Percentiles rank a stretch among this genome's conserved stretches.
These are phyloP conservation scores for Vachellia collinsii DNA, from an alignment of 306 rosid genomes.

Conservation along the genomic window DNA sequence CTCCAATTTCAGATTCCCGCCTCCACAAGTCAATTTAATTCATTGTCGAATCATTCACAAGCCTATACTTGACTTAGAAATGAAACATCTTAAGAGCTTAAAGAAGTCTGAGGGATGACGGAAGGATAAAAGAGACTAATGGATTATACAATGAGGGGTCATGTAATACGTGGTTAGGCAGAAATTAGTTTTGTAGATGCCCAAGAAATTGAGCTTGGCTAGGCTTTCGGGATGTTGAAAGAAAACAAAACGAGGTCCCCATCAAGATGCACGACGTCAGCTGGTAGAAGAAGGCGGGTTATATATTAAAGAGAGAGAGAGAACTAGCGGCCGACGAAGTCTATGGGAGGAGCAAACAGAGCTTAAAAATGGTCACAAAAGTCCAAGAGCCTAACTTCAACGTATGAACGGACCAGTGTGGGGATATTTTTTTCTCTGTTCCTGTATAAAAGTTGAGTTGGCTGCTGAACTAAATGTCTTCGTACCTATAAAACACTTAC, in stretches of 20 bases:
- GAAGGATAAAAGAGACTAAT: background rate
- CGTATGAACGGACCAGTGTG: too few species aligned
- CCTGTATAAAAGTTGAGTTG: too few species aligned
- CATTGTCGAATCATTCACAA: background rate
- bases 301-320: too few species aligned
- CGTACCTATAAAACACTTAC: too few species aligned
- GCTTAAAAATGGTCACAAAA: too few species aligned
- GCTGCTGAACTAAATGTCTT: too few species aligned
- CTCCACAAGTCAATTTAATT: background rate
- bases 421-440: too few species aligned
- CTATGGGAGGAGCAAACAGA: too few species aligned
- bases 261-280: background rate
- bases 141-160: background rate
- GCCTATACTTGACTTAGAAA: background rate
- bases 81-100: background rate
- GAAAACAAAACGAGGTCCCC: background rate
- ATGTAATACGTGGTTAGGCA: background rate
- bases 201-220: slow-evolving; percentile 20
- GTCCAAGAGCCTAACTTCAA: too few species aligned
- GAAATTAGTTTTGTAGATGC: slow-evolving; percentile 15
- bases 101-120: slow-evolving; percentile 4
- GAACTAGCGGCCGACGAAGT: too few species aligned
- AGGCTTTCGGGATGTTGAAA: slow-evolving; percentile 1
- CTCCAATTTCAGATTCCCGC: background rate
- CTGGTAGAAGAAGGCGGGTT: too few species aligned